Percentiles rank a stretch among this genome's conserved stretches.
Conservation (phyloP, 164 flowering plant genomes). For the Tetracentron sinense region DNA sequence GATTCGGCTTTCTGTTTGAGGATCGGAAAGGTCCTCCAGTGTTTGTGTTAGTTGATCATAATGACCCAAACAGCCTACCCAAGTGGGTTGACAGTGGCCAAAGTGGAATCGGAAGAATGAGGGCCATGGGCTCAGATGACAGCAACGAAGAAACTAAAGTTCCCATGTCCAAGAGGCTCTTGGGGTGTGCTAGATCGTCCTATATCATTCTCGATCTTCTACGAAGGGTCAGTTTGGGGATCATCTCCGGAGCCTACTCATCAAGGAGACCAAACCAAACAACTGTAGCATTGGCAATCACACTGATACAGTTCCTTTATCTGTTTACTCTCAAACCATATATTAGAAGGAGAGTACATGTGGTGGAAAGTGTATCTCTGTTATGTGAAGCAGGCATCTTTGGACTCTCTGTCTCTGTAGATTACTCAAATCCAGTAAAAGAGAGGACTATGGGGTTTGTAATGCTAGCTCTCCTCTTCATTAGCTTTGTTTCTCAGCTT, state of each 20-base stretch:
- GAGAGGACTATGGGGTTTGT: slow-evolving; percentile 27
- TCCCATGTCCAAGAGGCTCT: slow-evolving; percentile 21
- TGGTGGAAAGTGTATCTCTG: slow-evolving; percentile 47
- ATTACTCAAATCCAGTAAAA: slow-evolving; percentile 9
- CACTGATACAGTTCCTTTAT: slow-evolving; percentile 40
- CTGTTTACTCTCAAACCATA: slow-evolving; percentile 45
- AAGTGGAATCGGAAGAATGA: slow-evolving; percentile 53
- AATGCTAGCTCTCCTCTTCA: slow-evolving; percentile 44
- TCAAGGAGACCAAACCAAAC: slow-evolving; percentile 24
- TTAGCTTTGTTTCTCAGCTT: slow-evolving; percentile 40
- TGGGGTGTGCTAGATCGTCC: slow-evolving; percentile 46
- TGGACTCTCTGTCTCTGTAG: slow-evolving; percentile 24
- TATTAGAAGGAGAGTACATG: slow-evolving; percentile 42
- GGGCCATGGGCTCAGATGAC: slow-evolving; percentile 35
- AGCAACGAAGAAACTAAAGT: slow-evolving; percentile 30
- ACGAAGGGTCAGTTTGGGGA: slow-evolving; percentile 41
- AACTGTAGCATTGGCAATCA: slow-evolving; percentile 35
- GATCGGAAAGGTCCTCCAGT: slow-evolving; percentile 46
- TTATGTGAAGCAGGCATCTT: slow-evolving; percentile 52
- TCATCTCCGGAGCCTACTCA: slow-evolving; percentile 40
- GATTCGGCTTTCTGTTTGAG: slow-evolving; percentile 53
- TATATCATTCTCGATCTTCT: slow-evolving; percentile 49
- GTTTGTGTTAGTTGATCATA: slow-evolving; percentile 26
- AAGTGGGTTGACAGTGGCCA: slow-evolving; percentile 37
- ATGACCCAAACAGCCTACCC: slow-evolving; percentile 29